A percentile compares a stretch with the other conserved stretches of the same genome.
These are phyloP conservation scores for Fusarium coffeatum DNA, from an alignment of 2,329 filamentous ascomycete genomes.

Conservation along the genomic window DNA sequence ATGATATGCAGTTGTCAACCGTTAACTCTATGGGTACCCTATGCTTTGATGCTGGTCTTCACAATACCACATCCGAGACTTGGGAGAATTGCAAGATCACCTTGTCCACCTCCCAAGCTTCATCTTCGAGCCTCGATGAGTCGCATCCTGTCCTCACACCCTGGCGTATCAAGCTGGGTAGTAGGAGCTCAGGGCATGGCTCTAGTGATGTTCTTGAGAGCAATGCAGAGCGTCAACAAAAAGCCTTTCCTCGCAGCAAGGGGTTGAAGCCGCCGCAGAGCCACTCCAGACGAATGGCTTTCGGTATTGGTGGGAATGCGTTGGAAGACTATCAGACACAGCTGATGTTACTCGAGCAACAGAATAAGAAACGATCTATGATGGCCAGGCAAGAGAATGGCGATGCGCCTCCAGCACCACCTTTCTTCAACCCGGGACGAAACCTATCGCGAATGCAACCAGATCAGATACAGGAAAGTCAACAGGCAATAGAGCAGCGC, in stretches of 20 bases:
- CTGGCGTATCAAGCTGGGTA: slow-evolving; percentile 66
- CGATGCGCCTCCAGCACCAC: not conserved
- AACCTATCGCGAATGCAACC: too few species aligned
- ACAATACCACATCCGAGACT: slow-evolving; percentile 71
- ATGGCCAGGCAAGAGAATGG: slow-evolving; percentile 84
- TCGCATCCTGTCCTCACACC: slow-evolving; percentile 64
- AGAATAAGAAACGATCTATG: slow-evolving; percentile 86
- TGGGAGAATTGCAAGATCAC: slow-evolving; percentile 71
- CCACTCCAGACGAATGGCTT: slow-evolving; percentile 13
- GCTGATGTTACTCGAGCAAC: slow-evolving; percentile 85
- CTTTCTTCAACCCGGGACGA: too few species aligned
- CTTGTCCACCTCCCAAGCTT: slow-evolving; percentile 72
- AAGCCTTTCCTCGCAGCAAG: slow-evolving; percentile 46
- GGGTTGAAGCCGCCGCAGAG: slow-evolving; percentile 55
- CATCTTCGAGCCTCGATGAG: slow-evolving; percentile 66
- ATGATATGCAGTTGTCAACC: slow-evolving; percentile 71
- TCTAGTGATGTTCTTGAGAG: slow-evolving; percentile 53
- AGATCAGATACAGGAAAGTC: not conserved
- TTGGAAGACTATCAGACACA: slow-evolving; percentile 82
- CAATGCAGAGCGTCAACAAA: slow-evolving; percentile 53
- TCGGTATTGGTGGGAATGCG: slow-evolving; percentile 2
- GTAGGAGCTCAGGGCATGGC: slow-evolving; percentile 33
- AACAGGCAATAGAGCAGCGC: not conserved
- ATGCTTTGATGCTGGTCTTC: slow-evolving; percentile 71
- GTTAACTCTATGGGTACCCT: slow-evolving; percentile 63